Evolutionary conservation across 164 flowering plant species (phyloP).

Genomic region (Chloranthus sessilifolius): DNA sequence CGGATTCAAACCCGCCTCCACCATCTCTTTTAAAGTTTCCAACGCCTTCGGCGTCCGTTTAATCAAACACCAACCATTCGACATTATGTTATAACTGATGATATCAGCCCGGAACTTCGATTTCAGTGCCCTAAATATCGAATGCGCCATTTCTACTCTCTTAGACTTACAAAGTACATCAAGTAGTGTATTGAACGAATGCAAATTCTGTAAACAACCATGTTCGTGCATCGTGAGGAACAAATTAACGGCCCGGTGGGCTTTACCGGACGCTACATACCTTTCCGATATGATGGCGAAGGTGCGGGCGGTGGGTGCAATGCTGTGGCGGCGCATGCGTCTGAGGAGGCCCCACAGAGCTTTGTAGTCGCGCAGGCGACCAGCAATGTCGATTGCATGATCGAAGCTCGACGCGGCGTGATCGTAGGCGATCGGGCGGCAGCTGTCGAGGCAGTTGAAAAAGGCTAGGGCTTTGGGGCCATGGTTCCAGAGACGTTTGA

Average conservation of each 20-base stretch:
- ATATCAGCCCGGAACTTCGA: conserved; percentile 58
- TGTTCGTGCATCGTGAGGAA: conserved; percentile 76
- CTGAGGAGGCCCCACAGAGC: conserved; percentile 51
- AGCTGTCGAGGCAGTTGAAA: conserved; percentile 48
- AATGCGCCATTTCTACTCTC: conserved; percentile 62
- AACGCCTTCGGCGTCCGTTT: conserved; percentile 63
- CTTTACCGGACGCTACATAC: conserved; percentile 53
- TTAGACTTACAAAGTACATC: conserved; percentile 67
- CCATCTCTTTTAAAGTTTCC: conserved; percentile 80
- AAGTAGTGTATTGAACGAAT: conserved; percentile 66
- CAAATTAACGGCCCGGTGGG: conserved; percentile 64
- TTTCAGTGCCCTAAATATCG: conserved; percentile 48
- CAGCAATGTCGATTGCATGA: conserved; percentile 77
- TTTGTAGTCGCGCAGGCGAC: conserved; percentile 57
- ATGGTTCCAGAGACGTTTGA: conserved; percentile 87
- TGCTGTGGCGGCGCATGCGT: conserved; percentile 45
- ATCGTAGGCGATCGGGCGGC: conserved; percentile 31
- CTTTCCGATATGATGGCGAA: conserved; percentile 75
- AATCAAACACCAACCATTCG: conserved; percentile 81
- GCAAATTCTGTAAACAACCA: conserved; percentile 65
- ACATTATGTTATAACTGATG: conserved; percentile 70
- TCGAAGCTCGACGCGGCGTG: conserved; percentile 61
- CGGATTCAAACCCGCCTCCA: conserved; percentile 62
- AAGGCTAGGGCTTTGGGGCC: conserved; percentile 78
- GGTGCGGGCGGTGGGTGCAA: conserved; percentile 61